Percentiles rank a stretch among this genome's conserved stretches.
Evolutionary conservation across 208 protist species (phyloP).

Genomic region (Trypanosoma caninum): DNA sequence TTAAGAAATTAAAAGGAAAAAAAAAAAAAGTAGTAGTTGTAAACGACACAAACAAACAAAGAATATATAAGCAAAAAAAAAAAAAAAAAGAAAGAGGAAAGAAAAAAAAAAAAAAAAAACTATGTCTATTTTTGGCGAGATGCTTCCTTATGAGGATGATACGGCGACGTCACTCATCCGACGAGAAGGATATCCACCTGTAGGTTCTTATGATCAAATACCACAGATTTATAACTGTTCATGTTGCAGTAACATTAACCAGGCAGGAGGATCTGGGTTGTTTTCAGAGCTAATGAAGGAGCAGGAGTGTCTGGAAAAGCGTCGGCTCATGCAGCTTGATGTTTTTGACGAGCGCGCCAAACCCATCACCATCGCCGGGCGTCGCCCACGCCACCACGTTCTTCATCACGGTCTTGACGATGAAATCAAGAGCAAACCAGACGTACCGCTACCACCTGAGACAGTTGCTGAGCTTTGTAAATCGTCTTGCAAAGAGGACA

Average conservation of each 20-base stretch:
- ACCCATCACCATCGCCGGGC: conserved; percentile 33
- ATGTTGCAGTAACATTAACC: conserved; percentile 77
- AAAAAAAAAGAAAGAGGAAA: conserved; percentile 16
- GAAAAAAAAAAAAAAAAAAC: conserved; percentile 8
- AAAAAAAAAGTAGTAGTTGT: neutral
- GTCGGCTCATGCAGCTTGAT: conserved; percentile 77
- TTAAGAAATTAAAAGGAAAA: neutral
- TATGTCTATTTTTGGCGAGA: conserved; percentile 85
- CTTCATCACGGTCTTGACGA: conserved; percentile 37
- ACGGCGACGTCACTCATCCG: conserved; percentile 85
- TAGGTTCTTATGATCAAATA: conserved; percentile 79
- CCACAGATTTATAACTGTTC: conserved; percentile 78
- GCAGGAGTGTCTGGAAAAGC: conserved; percentile 66
- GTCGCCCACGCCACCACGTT: conserved; percentile 38
- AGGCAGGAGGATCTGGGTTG: conserved; percentile 56
- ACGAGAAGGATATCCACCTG: conserved; percentile 72
- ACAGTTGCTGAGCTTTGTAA: conserved; percentile 63
- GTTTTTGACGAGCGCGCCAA: conserved; percentile 87
- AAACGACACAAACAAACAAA: neutral
- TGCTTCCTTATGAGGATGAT: conserved; percentile 86
- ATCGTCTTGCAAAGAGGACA: conserved; percentile 28
- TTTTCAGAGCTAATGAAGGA: conserved; percentile 44
- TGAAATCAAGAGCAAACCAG: conserved; percentile 31
- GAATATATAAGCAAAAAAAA: conserved; percentile 5
- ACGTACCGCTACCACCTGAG: conserved; percentile 59